Evolutionary conservation across 805 yeast species (phyloP).

Genomic region (Cyberlindnera americana): DNA sequence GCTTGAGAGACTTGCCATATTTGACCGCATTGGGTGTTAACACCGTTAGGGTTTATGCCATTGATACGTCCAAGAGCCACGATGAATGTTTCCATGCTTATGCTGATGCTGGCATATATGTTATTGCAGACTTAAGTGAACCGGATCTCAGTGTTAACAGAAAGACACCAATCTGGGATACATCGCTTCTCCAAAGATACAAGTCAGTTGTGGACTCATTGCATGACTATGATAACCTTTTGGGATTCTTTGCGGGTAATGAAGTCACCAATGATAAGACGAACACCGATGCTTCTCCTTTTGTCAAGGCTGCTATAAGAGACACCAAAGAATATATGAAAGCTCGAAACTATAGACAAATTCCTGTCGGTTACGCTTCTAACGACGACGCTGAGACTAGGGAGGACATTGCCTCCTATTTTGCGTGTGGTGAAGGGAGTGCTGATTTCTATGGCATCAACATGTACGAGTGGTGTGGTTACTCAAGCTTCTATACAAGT

Average conservation of each 20-base stretch:
- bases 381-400: slow-evolving; percentile 86
- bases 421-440: slow-evolving; percentile 67
- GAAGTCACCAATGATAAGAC: slow-evolving; percentile 86
- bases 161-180: slow-evolving; percentile 74
- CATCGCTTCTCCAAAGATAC: slow-evolving; percentile 70
- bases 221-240: slow-evolving; percentile 70
- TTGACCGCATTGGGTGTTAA: slow-evolving; percentile 66
- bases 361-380: slow-evolving; percentile 94
- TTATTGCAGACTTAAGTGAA: slow-evolving; percentile 84
- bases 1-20: slow-evolving; percentile 83
- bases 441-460: slow-evolving; percentile 82
- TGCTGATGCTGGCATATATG: slow-evolving; percentile 85
- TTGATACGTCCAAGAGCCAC: slow-evolving; percentile 70
- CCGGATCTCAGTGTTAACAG: slow-evolving; percentile 79
- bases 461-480: slow-evolving; percentile 88
- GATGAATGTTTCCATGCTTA: slow-evolving; percentile 72
- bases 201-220: slow-evolving; percentile 77
- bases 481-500: slow-evolving; percentile 54
- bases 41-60: slow-evolving; percentile 80
- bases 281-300: slow-evolving; percentile 88
- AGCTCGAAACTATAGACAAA: slow-evolving; percentile 59
- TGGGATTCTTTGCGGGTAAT: slow-evolving; percentile 97
- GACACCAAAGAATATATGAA: slow-evolving; percentile 77
- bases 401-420: slow-evolving; percentile 74
- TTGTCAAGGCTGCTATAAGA: slow-evolving; percentile 93